Conservation (phyloP, 2,329 filamentous ascomycete genomes). For the Neonectria punicea region DNA sequence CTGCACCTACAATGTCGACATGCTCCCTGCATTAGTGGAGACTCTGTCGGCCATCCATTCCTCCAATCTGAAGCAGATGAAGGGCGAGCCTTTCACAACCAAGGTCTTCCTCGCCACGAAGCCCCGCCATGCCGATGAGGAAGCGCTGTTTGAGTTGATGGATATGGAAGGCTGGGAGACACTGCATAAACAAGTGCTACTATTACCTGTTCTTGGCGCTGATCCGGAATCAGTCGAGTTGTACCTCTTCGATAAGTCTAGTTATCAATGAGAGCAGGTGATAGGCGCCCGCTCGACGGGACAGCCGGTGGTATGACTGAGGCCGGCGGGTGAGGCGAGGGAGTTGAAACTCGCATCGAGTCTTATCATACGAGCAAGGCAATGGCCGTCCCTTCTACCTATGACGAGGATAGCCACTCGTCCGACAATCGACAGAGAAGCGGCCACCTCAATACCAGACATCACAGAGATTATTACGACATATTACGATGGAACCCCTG, state of each 20-base stretch:
- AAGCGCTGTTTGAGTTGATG: conserved; percentile 60
- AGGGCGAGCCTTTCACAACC: conserved; percentile 43
- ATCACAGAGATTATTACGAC: conserved; percentile 9
- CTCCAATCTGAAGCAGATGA: conserved; percentile 44
- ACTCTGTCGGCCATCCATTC: conserved; percentile 62
- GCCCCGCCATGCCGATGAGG: conserved; percentile 64
- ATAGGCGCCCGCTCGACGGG: conserved; percentile 21
- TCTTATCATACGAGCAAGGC: conserved; percentile 20
- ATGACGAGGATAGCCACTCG: conserved; percentile 31
- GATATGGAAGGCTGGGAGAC: conserved; percentile 56
- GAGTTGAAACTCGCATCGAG: conserved; percentile 14
- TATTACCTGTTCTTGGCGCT: conserved; percentile 57
- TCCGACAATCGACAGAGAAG: conserved; percentile 26
- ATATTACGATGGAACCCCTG: not conserved
- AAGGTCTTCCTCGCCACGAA: conserved; percentile 66
- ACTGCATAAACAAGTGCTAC: conserved; percentile 53
- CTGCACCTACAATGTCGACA: conserved; percentile 70
- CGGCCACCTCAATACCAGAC: conserved; percentile 14
- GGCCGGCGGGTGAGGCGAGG: conserved; percentile 11
- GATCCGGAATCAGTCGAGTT: conserved; percentile 61
- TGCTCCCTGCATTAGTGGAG: conserved; percentile 62
- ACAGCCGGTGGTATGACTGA: conserved; percentile 17
- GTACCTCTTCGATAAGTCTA: conserved; percentile 59
- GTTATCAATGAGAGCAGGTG: conserved; percentile 32
- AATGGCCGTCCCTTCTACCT: not conserved